phyloP scores from a whole-genome alignment of 2,329 filamentous ascomycete species.

The Byssothecium circinans region DNA sequence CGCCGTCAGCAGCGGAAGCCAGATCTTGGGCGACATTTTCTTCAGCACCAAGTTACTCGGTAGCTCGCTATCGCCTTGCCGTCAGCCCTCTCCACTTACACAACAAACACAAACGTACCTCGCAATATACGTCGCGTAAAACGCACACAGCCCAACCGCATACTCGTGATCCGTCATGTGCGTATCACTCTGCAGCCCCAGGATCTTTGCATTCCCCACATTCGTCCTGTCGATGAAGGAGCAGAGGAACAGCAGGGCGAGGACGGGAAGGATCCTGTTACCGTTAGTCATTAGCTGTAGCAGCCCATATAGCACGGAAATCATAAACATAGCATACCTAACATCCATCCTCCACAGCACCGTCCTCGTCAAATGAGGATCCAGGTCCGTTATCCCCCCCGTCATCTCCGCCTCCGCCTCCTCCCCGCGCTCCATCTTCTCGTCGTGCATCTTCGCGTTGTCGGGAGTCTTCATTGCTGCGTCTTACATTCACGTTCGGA shows the following conservation, averaged over 20 bases:
- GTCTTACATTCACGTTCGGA: no score
- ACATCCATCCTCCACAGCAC: slow-evolving; percentile 59
- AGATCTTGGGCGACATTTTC: slow-evolving; percentile 61
- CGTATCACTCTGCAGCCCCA: slow-evolving; percentile 60
- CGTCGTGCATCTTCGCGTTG: slow-evolving; percentile 53
- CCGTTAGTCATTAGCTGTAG: slow-evolving; percentile 3
- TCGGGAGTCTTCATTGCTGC: slow-evolving; percentile 52
- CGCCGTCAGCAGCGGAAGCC: slow-evolving; percentile 60
- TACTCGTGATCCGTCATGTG: slow-evolving; percentile 64
- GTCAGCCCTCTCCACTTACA: no score
- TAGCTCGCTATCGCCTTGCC: slow-evolving; percentile 53
- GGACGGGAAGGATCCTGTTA: slow-evolving; percentile 60
- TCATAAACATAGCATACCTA: slow-evolving; percentile 37
- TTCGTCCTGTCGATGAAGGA: slow-evolving; percentile 71
- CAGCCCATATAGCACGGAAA: background rate
- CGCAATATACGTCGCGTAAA: slow-evolving; percentile 66
- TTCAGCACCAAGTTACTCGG: slow-evolving; percentile 67
- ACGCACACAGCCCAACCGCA: slow-evolving; percentile 64
- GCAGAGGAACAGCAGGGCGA: slow-evolving; percentile 67
- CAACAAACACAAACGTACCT: no score
- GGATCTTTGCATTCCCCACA: slow-evolving; percentile 69
- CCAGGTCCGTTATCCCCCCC: slow-evolving; percentile 5
- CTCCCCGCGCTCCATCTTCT: slow-evolving; percentile 24
- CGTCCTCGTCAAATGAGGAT: slow-evolving; percentile 22
- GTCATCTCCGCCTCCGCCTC: slow-evolving; percentile 27